These are phyloP conservation scores for Rhytidhysteron rufulum DNA, from an alignment of 2,329 filamentous ascomycete species.

Conservation along the genomic window DNA sequence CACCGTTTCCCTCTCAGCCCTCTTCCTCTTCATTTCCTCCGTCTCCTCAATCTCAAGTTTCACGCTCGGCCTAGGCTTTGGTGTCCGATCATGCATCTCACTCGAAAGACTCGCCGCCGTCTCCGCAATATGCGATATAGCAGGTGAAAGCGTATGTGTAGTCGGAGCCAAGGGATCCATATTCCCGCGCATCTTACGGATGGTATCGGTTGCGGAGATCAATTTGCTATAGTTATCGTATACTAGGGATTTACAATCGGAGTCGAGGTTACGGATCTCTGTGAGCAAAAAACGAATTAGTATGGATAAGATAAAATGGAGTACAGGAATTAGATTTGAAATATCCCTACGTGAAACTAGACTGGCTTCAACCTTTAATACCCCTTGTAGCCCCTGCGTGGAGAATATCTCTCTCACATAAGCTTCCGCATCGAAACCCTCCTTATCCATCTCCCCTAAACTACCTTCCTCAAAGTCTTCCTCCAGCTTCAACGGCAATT, in stretches of 20 bases:
- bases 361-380: constrained; percentile 67
- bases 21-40: constrained; percentile 38
- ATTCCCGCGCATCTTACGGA: constrained; percentile 78
- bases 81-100: constrained; percentile 27
- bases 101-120: constrained; percentile 46
- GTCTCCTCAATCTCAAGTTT: constrained; percentile 15
- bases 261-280: constrained; percentile 86
- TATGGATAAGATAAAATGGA: no score
- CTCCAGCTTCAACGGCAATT: constrained; percentile 25
- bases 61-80: constrained; percentile 16
- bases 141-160: constrained; percentile 67
- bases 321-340: background rate
- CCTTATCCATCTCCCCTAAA: constrained; percentile 66
- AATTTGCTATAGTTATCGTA: constrained; percentile 99
- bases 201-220: constrained; percentile 94
- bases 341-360: constrained; percentile 52
- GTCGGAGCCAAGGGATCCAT: constrained; percentile 77
- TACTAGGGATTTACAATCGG: constrained; percentile 93
- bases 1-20: constrained; percentile 54
- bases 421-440: constrained; percentile 67
- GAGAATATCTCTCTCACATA: constrained; percentile 62
- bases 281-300: constrained; percentile 10
- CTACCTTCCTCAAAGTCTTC: constrained; percentile 50
- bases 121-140: constrained; percentile 70
- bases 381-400: constrained; percentile 62